A percentile compares a stretch with the other conserved stretches of the same genome.
These are phyloP conservation scores for Hypoxylon sp. DNA, from an alignment of 2,329 filamentous ascomycete species.

Conservation along the genomic window DNA sequence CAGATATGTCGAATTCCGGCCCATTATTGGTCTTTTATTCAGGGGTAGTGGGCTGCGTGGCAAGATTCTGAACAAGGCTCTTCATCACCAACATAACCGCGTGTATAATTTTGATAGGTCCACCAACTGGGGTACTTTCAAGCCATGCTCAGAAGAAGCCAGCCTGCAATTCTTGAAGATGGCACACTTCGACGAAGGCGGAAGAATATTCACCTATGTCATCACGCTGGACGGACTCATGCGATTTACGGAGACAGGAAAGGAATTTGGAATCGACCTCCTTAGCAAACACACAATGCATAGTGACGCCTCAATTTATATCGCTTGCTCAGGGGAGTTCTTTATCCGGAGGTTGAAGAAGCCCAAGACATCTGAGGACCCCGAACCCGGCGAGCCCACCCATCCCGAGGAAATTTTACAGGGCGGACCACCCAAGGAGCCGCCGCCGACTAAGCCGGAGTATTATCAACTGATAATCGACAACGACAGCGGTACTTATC, in stretches of 20 bases:
- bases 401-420: constrained; percentile 65
- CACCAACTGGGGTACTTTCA: constrained; percentile 80
- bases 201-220: constrained; percentile 91
- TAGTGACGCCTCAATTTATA: constrained; percentile 90
- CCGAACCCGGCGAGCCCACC: constrained; percentile 62
- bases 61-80: constrained; percentile 83
- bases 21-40: constrained; percentile 92
- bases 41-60: constrained; percentile 82
- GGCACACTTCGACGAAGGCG: constrained; percentile 87
- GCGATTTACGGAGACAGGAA: constrained; percentile 94
- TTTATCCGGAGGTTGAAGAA: constrained; percentile 80
- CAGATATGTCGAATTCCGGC: constrained; percentile 92
- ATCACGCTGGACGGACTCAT: constrained; percentile 88
- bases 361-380: constrained; percentile 61
- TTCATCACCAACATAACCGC: constrained; percentile 90
- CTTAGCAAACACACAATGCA: constrained; percentile 98
- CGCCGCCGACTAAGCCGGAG: constrained; percentile 63
- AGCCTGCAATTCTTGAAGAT: constrained; percentile 87
- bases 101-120: constrained; percentile 89
- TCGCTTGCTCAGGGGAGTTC: constrained; percentile 94
- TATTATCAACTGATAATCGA: constrained; percentile 92
- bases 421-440: constrained; percentile 62
- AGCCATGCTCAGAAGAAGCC: constrained; percentile 77
- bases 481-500: constrained; percentile 95
- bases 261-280: constrained; percentile 94